Conservation (phyloP, 192 early-diverging fungal species). For the Helicostylum pulchrum region DNA sequence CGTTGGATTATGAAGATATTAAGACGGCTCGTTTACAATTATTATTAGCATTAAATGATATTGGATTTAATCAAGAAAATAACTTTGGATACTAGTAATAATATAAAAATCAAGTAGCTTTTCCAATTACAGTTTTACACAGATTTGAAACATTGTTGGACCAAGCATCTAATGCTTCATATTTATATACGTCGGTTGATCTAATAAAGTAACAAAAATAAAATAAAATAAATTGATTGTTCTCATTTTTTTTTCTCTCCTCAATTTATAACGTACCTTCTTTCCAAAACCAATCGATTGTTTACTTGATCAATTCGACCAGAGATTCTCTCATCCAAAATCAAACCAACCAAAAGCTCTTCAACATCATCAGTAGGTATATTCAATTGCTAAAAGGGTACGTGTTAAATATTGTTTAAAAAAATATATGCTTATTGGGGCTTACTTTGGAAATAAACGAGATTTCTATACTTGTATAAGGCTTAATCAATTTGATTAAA, state of each 20-base stretch:
- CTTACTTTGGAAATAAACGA: constrained; percentile 72
- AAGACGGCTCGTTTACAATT: constrained; percentile 78
- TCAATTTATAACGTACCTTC: constrained; percentile 45
- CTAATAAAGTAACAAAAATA: constrained; percentile 35
- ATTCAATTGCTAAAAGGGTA: constrained; percentile 60
- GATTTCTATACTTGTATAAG: constrained; percentile 91
- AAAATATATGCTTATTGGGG: background rate
- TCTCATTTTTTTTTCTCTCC: background rate
- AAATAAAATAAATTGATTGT: background rate
- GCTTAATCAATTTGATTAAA: constrained; percentile 76
- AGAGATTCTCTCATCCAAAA: constrained; percentile 82
- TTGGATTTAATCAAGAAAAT: constrained; percentile 30
- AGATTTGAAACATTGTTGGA: constrained; percentile 58
- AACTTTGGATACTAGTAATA: constrained; percentile 29
- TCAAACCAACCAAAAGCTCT: constrained; percentile 80
- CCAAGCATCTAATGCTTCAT: constrained; percentile 73
- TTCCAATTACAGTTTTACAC: constrained; percentile 57
- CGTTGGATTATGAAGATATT: constrained; percentile 93
- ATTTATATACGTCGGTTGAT: constrained; percentile 57
- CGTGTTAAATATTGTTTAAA: background rate
- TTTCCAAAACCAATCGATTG: constrained; percentile 67
- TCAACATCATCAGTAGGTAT: constrained; percentile 78
- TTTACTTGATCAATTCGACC: constrained; percentile 92
- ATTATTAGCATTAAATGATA: constrained; percentile 56
- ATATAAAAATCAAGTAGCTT: constrained; percentile 36